Base-by-base conservation (phyloP, 352 stramenopile species). In the Pythium utonaiense region DNA sequence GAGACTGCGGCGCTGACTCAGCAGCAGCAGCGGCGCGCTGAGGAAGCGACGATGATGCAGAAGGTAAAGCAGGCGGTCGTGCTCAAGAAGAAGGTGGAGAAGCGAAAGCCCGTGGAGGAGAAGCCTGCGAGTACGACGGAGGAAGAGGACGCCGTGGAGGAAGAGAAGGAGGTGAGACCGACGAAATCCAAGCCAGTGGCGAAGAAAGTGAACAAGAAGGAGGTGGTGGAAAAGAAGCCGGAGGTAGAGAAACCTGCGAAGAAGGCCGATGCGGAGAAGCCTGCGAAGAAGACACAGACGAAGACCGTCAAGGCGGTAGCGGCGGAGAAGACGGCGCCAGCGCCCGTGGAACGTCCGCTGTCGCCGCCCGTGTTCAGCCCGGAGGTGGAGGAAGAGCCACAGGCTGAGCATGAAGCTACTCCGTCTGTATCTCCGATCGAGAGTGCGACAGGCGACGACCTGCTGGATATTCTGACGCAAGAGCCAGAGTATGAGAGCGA, bases 401-500 rank as follows among this genome's bases (percentile, higher is more conserved):
- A 2, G 28, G 1, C 42, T 2, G 42, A 40, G 14, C 8, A 36
- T n/a, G 13, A 60, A 9, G 16, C 25, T 4, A 7, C 42, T 33
- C 10, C 24, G 13, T 17, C 50, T 3, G 3, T 10, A 24, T 25
- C 38, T 21, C 14, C 38, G 19, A 21, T 30, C 57, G 12, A 54
- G 1, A 68, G 66, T 14, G 60, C 76, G 14, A 66, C 66, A 0
- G 73, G 77, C 9, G 70, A 84, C 30, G 80, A 82, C 19, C 53
- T 91, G 31, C 57, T 87, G 27, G 62, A 77, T 14, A 75, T 91
- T 60, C 67, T 90, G 31, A 76, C 77, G 21, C 62, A 80, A 44
- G 70, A 86, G 30, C 58, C 78, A 38, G 70, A 78, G n/a, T 78
- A 77, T 33, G 66, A 59, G 16, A 91, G 81, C 50, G 80, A 91